Evolutionary conservation across 129 eudicot genomes (phyloP), one percentile per base, ranked within the genome.

Genomic region (Artemisia annua): DNA sequence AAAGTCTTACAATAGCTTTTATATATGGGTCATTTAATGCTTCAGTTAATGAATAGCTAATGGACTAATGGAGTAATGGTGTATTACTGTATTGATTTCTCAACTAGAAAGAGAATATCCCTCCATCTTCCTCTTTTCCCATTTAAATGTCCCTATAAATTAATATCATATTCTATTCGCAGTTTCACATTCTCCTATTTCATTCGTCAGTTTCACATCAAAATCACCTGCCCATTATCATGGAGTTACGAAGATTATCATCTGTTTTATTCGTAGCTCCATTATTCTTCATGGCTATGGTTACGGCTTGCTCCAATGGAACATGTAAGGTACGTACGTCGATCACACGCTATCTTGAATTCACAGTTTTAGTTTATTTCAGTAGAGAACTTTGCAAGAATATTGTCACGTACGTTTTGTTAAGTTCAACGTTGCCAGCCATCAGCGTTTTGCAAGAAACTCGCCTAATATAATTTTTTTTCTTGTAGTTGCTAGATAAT

Each of bases 261-360:
- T 61, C 11, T 8, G n/a, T 28, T 12, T 28, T 61, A 2, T 61
- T 61, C 48, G 18, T 28, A 69, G 72, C 20, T 15, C 43, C 54
- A 66, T 68, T 79, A 46, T 49, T 73, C 32, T 59, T 78, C 48
- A 20, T 56, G 6, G n/a, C 55, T n/a, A 43, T 60, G 3, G 72
- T 60, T 56, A 32, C 80, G 24, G 88, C 84, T 22, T 88, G 95
- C 83, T 83, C 95, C 50, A 64, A 79, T 66, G 85, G 85, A 51
- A 75, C 76, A 11, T 86, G 91, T 79, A 83, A 81, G 95, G 95
- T 88, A 71, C 58, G 53, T 78, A 16, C 19, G 35, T 30, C 35
- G 35, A 43, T 74, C 55, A n/a, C 15, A 14, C n/a, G n/a, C 24
- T 24, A 3, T 24, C 17, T 43, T 6, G 3, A 16, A 22, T 67